Conservation (phyloP, 306 rosid genomes). For the Rosa lucieae region DNA sequence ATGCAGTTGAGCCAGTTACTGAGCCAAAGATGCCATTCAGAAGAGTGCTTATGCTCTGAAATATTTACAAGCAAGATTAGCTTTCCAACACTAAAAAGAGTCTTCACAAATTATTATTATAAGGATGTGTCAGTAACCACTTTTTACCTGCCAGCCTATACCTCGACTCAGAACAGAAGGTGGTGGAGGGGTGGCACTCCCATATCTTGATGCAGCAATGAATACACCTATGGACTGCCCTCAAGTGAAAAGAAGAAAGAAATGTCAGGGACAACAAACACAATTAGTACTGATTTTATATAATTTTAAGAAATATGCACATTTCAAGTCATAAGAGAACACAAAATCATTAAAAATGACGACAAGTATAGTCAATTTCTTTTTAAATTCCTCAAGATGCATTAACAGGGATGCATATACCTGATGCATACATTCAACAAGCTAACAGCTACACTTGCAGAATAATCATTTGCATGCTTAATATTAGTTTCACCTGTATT, state of each 20-base stretch:
- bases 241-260: slow-evolving; percentile 20
- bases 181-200: slow-evolving; percentile 81
- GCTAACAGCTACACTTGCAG: slow-evolving; percentile 2
- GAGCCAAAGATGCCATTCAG: slow-evolving; percentile 79
- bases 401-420: slow-evolving; percentile 4
- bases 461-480: not conserved
- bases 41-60: slow-evolving; percentile 76
- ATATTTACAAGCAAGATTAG: slow-evolving; percentile 21
- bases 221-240: slow-evolving; percentile 76
- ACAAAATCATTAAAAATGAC: not conserved
- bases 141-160: slow-evolving; percentile 83
- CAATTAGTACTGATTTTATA: not conserved
- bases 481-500: not conserved
- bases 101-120: not conserved
- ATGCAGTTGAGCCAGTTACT: slow-evolving; percentile 69
- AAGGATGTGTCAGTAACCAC: not conserved
- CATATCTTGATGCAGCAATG: slow-evolving; percentile 80
- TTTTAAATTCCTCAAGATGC: not conserved
- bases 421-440: not conserved
- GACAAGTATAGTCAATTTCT: not conserved
- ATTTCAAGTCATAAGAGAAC: not conserved
- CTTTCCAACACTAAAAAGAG: not conserved
- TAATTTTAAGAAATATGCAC: not conserved
- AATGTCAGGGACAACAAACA: slow-evolving; percentile 20
- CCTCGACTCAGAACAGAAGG: slow-evolving; percentile 86